Base-by-base conservation (phyloP, 176 grass and related monocot species). In the Pharus latifolius region DNA sequence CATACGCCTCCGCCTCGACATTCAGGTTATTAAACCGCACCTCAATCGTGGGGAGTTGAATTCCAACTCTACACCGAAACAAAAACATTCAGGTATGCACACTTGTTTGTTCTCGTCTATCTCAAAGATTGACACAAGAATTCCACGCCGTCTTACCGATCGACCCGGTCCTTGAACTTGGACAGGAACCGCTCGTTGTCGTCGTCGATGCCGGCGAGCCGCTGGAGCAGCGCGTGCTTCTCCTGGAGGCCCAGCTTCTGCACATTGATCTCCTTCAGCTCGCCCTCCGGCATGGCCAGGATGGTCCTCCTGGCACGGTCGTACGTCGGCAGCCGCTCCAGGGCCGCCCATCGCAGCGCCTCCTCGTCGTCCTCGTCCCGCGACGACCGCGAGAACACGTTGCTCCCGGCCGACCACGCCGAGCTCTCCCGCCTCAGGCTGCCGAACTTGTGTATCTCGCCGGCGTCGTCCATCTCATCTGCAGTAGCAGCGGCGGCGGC, bases 321-420 rank as follows among this genome's bases (percentile, higher is more conserved):
- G 57, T 82, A 92, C 18, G 89, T 91, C 3, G 88, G 84, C 48
- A 91, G 77, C 88, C 60, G 70, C 80, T 91, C 84, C 8, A 91
- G 80, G 35, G 84, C 76, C 22, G 88, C 84, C 84, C 88, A 91
- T 56, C 78, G 74, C 57, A 91, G 88, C 12, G 84, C 88, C 77
- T 91, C 88, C 84, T 91, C 84, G 67, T 91, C 88, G 58, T 91
- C 85, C 3, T 42, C 85, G 3, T 80, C 76, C 26, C 59, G 22
- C 52, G 81, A 77, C 37, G 67, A 83, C 57, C 37, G 53, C n/a
- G 86, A 84, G 72, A 84, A 84, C 29, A 76, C 65, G 24, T 73
- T 25, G n/a, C 41, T 51, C 6, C 3, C 76, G 47, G 25, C 35
- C 71, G 70, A 75, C 76, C 81, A 84, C 30, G 49, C 77, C 27